Evolutionary conservation across 2,329 filamentous ascomycete genomes (phyloP).

Genomic region (Talaromyces amestolkiae): DNA sequence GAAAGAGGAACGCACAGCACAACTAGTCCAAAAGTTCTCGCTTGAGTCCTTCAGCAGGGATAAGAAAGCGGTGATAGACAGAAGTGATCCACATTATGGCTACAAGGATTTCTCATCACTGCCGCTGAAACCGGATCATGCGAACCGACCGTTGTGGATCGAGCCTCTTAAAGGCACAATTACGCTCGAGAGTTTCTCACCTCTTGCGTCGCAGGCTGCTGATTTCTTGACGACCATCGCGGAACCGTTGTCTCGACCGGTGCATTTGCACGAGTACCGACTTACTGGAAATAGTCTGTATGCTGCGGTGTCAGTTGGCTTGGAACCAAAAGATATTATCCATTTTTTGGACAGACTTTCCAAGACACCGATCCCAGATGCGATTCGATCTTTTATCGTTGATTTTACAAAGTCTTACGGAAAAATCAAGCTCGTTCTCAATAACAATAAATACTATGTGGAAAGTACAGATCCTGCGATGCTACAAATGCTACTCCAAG

Average conservation of each 20-base stretch:
- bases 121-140: conserved; percentile 80
- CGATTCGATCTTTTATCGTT: conserved; percentile 75
- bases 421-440: conserved; percentile 91
- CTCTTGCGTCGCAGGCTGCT: conserved; percentile 79
- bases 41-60: conserved; percentile 51
- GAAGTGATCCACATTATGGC: conserved; percentile 56
- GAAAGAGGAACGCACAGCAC: conserved; percentile 48
- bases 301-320: conserved; percentile 90
- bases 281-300: conserved; percentile 92
- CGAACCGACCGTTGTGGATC: conserved; percentile 89
- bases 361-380: conserved; percentile 81
- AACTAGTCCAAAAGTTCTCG: conserved; percentile 55
- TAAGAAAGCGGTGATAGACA: conserved; percentile 39
- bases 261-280: conserved; percentile 88
- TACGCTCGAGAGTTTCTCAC: conserved; percentile 90
- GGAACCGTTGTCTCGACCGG: conserved; percentile 85
- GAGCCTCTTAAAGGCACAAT: conserved; percentile 82
- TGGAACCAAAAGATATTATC: conserved; percentile 86
- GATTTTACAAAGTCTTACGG: conserved; percentile 87
- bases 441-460: conserved; percentile 90
- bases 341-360: conserved; percentile 82
- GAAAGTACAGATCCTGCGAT: conserved; percentile 87
- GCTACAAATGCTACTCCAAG: conserved; percentile 80
- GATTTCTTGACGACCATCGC: conserved; percentile 95
- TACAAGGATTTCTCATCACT: conserved; percentile 79